A percentile compares a stretch with the other conserved stretches of the same genome.
These are phyloP conservation scores for Lyophyllum atratum DNA, from an alignment of 768 basidiomycete genomes.

Conservation along the genomic window DNA sequence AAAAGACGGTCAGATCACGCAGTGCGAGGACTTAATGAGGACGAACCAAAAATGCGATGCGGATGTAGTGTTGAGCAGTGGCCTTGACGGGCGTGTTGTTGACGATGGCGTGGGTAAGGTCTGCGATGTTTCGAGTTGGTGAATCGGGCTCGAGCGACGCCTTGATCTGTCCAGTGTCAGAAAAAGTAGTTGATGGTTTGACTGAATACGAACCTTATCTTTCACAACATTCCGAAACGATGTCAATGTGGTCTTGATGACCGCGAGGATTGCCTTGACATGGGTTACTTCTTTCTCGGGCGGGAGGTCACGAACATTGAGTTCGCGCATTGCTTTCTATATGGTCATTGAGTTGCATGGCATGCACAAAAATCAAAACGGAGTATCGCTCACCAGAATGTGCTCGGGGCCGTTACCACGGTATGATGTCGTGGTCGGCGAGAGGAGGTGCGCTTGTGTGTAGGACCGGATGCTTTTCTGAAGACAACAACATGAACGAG, in stretches of 20 bases:
- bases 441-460: background rate
- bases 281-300: background rate
- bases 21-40: background rate
- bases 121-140: background rate
- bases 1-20: background rate
- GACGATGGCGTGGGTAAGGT: background rate
- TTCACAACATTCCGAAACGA: background rate
- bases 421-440: background rate
- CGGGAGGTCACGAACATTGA: background rate
- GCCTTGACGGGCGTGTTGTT: background rate
- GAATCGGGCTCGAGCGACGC: background rate
- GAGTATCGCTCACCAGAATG: background rate
- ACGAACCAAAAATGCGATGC: background rate
- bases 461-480: background rate
- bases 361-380: background rate
- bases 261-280: background rate
- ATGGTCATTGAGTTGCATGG: background rate
- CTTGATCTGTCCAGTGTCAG: background rate
- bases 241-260: background rate
- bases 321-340: background rate
- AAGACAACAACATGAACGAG: background rate
- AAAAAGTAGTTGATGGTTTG: background rate
- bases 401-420: background rate
- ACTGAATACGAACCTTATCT: background rate
- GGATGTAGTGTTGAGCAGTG: background rate